A percentile compares a stretch with the other conserved stretches of the same genome.
Evolutionary conservation across 106 monocot genomes (phyloP).

Genomic region (Acorus calamus): DNA sequence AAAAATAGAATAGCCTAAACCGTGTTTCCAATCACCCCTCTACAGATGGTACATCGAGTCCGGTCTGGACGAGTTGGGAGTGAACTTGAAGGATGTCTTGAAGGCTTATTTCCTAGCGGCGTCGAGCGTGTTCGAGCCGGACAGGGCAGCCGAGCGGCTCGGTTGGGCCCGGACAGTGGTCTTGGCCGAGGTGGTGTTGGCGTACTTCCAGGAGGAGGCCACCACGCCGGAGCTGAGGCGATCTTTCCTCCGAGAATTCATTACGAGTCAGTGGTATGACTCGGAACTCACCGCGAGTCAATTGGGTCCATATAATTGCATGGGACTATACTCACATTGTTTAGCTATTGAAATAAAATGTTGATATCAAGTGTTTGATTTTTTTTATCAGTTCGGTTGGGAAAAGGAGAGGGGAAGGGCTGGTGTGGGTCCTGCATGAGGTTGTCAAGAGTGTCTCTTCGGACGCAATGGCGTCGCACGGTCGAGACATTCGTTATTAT

Average conservation of each 20-base stretch:
- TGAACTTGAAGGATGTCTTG: conserved; percentile 22
- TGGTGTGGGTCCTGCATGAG: conserved; percentile 4
- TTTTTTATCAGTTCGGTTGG: not conserved
- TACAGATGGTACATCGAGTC: conserved; percentile 53
- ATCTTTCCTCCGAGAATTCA: conserved; percentile 7
- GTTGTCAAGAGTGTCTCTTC: conserved; percentile 9
- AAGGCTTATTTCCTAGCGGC: conserved; percentile 54
- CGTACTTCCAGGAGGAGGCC: not conserved
- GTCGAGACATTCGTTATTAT: not conserved
- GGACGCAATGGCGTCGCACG: not conserved
- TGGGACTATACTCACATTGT: too few relatives aligned
- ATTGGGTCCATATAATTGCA: too few relatives aligned
- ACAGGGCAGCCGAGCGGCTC: conserved; percentile 31
- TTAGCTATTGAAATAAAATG: too few relatives aligned
- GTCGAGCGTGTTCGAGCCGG: conserved; percentile 39
- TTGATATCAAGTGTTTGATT: too few relatives aligned
- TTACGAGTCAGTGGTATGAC: too few relatives aligned
- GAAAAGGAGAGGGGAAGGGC: conserved; percentile 11
- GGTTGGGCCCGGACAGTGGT: conserved; percentile 35
- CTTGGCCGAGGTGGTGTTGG: conserved; percentile 21
- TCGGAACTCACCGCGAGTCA: too few relatives aligned
- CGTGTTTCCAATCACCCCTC: too few relatives aligned
- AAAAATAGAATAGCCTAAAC: too few relatives aligned
- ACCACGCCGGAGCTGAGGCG: not conserved
- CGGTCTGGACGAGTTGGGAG: conserved; percentile 13